Base-by-base conservation (phyloP, 345 rosid species). In the Eucalyptus erythrocorys region DNA sequence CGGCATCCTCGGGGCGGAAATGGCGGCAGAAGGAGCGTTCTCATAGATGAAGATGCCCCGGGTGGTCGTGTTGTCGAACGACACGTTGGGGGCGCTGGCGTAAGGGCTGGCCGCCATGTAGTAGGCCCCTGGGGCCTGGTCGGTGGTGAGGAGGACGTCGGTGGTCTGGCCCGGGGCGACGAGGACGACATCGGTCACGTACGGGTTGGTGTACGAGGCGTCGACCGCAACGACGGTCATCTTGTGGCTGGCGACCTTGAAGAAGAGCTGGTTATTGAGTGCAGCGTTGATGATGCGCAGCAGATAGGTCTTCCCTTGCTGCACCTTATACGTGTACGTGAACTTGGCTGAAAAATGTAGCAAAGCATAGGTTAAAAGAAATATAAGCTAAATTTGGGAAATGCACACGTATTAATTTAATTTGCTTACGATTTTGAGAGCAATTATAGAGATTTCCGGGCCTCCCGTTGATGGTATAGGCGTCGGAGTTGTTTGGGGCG, bases 401-500 rank as follows among this genome's bases (percentile, higher is more conserved):
- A 61, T 34, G 22, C 37, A 0, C 34, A 42, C n/a, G 43, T 68
- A 87, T 71, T 4, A 10, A 53, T 43, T 11, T 16, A 66, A 71
- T 32, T 34, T 17, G 13, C 95, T 91, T 90, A 97, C 98, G 87
- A 34, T 92, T 88, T 89, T 88, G 86, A 55, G 99, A 97, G 91
- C 99, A 98, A n/a, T 91, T 92, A 87, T 97, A 98, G 76, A 98
- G 93, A 88, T 96, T 90, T n/a, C 99, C 99, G 2, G 99, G 99
- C 88, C 85, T 80, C 13, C 99, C 99, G 86, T 98, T 97, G 47
- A 98, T 97, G 9, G 99, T 98, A 88, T 64, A 98, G 76, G 99
- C 99, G 80, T 95, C 94, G 8, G 99, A 98, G 85, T 21, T 76
- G 85, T 94, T 93, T 3, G 99, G 97, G 86, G 89, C 93, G 12